Percentiles rank a stretch among this genome's conserved stretches.
Conservation (phyloP, 2,329 filamentous ascomycete genomes). For the Neonectria faginata region DNA sequence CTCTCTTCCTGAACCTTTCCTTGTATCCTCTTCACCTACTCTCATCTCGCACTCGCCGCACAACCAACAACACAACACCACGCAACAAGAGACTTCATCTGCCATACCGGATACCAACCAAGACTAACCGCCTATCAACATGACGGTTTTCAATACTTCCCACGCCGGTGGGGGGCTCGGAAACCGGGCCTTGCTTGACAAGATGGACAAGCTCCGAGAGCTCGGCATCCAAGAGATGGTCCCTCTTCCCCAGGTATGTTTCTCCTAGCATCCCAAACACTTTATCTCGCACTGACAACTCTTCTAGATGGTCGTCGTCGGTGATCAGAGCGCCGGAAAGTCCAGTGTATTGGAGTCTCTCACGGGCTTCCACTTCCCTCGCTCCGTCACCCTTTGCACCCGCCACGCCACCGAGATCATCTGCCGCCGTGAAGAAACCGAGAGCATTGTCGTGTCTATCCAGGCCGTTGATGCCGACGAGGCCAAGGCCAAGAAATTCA, state of each 20-base stretch:
- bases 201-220: slow-evolving; percentile 58
- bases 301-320: slow-evolving; percentile 82
- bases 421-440: slow-evolving; percentile 51
- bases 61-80: background rate
- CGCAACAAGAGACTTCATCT: background rate
- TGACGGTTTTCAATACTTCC: slow-evolving; percentile 18
- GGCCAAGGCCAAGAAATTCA: slow-evolving; percentile 43
- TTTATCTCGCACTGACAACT: background rate
- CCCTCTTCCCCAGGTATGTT: slow-evolving; percentile 65
- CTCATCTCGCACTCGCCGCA: background rate
- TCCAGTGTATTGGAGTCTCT: slow-evolving; percentile 82
- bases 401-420: slow-evolving; percentile 62
- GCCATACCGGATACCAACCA: background rate
- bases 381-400: slow-evolving; percentile 59
- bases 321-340: slow-evolving; percentile 88
- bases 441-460: slow-evolving; percentile 58
- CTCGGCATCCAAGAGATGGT: slow-evolving; percentile 53
- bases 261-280: rapidly evolving
- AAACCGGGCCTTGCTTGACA: slow-evolving; percentile 45
- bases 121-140: background rate
- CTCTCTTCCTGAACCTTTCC: background rate
- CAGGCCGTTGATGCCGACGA: slow-evolving; percentile 34
- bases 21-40: slow-evolving; percentile 2
- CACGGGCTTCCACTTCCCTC: slow-evolving; percentile 62
- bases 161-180: slow-evolving; percentile 32